Evolutionary conservation across 345 rosid species (phyloP), one percentile per base, ranked within the genome.

Genomic region (Populus deltoides): DNA sequence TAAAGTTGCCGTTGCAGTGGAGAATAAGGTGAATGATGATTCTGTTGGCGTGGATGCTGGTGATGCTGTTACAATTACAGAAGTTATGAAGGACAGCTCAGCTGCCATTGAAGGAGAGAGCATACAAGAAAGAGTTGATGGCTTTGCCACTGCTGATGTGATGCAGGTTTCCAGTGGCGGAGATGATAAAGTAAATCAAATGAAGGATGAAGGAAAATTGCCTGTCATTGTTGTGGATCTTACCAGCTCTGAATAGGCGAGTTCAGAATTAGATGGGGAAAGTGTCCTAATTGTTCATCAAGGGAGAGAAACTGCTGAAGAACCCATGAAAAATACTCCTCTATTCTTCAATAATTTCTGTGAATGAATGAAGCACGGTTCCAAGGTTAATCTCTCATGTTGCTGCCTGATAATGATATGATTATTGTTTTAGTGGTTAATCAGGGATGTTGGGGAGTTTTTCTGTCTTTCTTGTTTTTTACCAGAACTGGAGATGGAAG

Each of bases 41-140:
- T 71, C 76, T 22, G 55, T 70, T 79, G 70, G 83, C 66, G 90
- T 79, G 70, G 73, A 62, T 55, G 55, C 76, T 29, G 70, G n/a
- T 55, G 78, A 82, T 38, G 61, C 5, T n/a, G 45, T 41, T 31
- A 69, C 67, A 36, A 47, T 68, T 67, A 17, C 81, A 15, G 76
- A 78, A 65, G 71, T 41, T 27, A 11, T 39, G 4, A 77, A 68
- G 71, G 78, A 51, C 13, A 62, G 70, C 49, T 53, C 66, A 39
- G 27, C 68, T 12, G 12, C 70, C 63, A 10, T 63, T 63, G 80
- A 77, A 74, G 89, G 77, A 72, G 85, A 71, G 36, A 77, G 31
- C 24, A 63, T 29, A 38, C 66, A 57, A 75, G 80, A 81, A 74
- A 73, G 69, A 74, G 69, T 43, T 66, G 81, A 81, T 45, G 71